Percentiles rank a stretch among this genome's conserved stretches.
Conservation (phyloP, 768 basidiomycete species). For the Boletus pseudo-olivaceus region DNA sequence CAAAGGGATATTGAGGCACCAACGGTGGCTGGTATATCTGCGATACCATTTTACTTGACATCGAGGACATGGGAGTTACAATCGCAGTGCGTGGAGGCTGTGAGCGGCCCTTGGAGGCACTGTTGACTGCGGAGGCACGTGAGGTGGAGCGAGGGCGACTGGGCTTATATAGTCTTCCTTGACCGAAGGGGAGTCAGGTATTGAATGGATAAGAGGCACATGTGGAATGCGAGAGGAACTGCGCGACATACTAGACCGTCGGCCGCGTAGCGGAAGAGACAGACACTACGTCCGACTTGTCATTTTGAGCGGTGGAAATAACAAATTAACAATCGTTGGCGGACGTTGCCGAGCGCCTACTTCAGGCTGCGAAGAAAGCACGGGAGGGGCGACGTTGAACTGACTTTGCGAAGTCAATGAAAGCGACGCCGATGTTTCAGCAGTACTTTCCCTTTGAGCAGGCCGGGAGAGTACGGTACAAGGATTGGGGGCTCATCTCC, state of each 20-base stretch:
- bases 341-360: conserved; percentile 1
- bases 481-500: too few relatives aligned
- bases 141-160: conserved; percentile 9
- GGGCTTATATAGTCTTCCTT: background rate
- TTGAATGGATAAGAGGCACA: background rate
- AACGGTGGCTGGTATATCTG: conserved; percentile 23
- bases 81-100: conserved; percentile 6
- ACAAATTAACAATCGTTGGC: background rate
- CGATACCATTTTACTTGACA: conserved; percentile 24
- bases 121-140: conserved; percentile 5
- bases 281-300: conserved; percentile 26
- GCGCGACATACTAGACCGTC: conserved; percentile 6
- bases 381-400: too few relatives aligned
- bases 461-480: too few relatives aligned
- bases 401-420: too few relatives aligned
- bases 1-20: conserved; percentile 55
- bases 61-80: conserved; percentile 4
- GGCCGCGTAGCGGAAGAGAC: conserved; percentile 18
- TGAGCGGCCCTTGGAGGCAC: conserved; percentile 8
- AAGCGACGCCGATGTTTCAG: too few relatives aligned
- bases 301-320: conserved; percentile 7
- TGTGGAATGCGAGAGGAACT: background rate
- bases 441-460: too few relatives aligned
- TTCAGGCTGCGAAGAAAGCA: conserved; percentile 16
- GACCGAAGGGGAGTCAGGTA: conserved; percentile 11